Percentiles rank a stretch among this genome's conserved stretches.
phyloP scores from a whole-genome alignment of 1,284 basidiomycete genomes.

The Pholiota adiposa region DNA sequence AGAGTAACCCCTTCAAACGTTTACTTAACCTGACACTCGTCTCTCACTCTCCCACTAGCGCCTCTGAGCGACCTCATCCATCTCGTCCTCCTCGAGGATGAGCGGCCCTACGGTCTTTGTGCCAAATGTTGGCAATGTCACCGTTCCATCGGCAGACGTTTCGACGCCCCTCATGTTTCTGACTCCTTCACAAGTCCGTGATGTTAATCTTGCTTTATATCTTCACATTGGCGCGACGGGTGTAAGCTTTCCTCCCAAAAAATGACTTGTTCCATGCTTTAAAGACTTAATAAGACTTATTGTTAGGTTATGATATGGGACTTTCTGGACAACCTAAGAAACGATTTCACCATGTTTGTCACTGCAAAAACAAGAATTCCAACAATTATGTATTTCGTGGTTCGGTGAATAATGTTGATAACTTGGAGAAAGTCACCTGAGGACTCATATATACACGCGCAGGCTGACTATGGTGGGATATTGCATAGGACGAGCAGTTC shows the following conservation, averaged over 20 bases:
- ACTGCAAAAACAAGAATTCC: not conserved
- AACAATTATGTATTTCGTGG: conserved; percentile 3
- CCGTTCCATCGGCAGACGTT: not conserved
- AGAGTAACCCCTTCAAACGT: not conserved
- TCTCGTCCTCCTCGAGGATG: not conserved
- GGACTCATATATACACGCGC: not conserved
- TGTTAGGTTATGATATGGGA: conserved; percentile 7
- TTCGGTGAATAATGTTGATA: not conserved
- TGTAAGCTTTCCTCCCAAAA: not conserved
- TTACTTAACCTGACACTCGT: not conserved
- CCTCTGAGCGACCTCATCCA: conserved; percentile 38
- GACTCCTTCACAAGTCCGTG: not conserved
- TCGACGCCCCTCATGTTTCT: conserved; percentile 7
- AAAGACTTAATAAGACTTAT: not conserved
- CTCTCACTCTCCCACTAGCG: not conserved
- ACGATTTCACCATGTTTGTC: not conserved
- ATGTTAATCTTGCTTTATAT: not conserved
- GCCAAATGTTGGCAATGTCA: not conserved
- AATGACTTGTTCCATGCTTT: not conserved
- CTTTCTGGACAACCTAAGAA: conserved; percentile 8
- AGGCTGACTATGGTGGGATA: conserved; percentile 5
- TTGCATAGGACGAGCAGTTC: conserved; percentile 3
- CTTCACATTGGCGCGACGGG: conserved; percentile 5
- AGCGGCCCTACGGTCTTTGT: not conserved
- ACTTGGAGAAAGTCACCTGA: not conserved